A percentile compares a stretch with the other conserved stretches of the same genome.
These are phyloP conservation scores for Apostasia shenzhenica DNA, from an alignment of 106 monocot species.

Conservation along the genomic window DNA sequence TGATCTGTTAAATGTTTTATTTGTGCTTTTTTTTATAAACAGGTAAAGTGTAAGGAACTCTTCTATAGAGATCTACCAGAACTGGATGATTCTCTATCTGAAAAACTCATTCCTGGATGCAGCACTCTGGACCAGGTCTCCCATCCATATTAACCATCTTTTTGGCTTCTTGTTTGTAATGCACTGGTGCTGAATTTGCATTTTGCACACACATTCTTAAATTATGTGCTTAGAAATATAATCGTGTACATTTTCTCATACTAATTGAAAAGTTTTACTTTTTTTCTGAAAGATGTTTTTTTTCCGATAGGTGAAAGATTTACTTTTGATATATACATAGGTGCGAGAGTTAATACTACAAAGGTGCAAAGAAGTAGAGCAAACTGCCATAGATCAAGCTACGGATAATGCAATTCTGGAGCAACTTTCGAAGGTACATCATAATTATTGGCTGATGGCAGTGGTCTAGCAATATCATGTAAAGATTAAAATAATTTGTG, in stretches of 20 bases:
- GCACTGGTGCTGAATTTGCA: no score
- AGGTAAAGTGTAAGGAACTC: slow-evolving; percentile 94
- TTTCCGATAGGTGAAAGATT: not conserved
- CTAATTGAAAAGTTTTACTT: no score
- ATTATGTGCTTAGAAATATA: not conserved
- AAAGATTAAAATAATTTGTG: not conserved
- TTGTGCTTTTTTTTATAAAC: slow-evolving; percentile 3
- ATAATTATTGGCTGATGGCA: not conserved
- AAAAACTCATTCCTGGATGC: slow-evolving; percentile 83
- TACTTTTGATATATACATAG: slow-evolving; percentile 20
- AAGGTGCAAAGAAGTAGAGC: slow-evolving; percentile 82
- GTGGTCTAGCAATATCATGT: no score
- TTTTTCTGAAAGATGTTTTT: not conserved
- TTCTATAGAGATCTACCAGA: slow-evolving; percentile 86
- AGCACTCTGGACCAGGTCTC: slow-evolving; percentile 63
- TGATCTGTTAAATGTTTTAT: slow-evolving; percentile 1
- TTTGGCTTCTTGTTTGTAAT: no score
- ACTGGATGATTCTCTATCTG: slow-evolving; percentile 80
- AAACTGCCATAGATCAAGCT: slow-evolving; percentile 93
- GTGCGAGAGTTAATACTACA: slow-evolving; percentile 72
- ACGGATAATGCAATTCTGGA: slow-evolving; percentile 98
- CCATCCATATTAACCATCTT: no score
- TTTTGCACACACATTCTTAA: not conserved
- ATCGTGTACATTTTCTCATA: not conserved
- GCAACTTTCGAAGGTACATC: slow-evolving; percentile 65